phyloP scores from a whole-genome alignment of 2,329 filamentous ascomycete species.

The Fusarium sp. region DNA sequence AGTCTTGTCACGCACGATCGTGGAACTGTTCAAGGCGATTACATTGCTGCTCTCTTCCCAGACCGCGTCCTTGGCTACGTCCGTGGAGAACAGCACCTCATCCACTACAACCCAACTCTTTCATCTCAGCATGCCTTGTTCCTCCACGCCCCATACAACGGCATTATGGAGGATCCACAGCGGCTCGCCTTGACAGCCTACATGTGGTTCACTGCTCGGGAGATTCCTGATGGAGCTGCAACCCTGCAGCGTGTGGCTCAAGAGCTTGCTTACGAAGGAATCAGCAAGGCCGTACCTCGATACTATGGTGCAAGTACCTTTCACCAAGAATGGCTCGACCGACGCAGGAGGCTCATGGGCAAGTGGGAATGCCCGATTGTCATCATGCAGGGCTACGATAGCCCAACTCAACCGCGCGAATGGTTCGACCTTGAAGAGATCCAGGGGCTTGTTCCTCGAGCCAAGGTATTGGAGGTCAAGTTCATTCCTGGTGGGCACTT shows the following conservation, averaged over 20 bases:
- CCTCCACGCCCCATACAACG: not conserved
- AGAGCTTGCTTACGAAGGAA: slow-evolving; percentile 4
- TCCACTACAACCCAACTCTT: not conserved
- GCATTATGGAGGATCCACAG: not conserved
- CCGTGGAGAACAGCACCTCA: not conserved
- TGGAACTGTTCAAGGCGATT: not conserved
- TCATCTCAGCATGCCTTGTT: not conserved
- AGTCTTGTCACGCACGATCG: not conserved
- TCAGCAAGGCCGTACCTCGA: not conserved
- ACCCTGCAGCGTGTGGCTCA: not conserved
- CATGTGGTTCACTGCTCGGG: not conserved
- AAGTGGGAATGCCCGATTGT: slow-evolving; percentile 1
- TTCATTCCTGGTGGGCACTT: not conserved
- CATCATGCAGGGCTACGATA: slow-evolving; percentile 2
- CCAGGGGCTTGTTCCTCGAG: not conserved
- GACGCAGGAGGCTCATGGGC: not conserved
- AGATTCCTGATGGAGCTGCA: not conserved
- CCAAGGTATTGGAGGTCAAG: not conserved
- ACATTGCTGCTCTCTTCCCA: not conserved
- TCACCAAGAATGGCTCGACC: slow-evolving; percentile 11
- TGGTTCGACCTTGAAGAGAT: slow-evolving; percentile 2
- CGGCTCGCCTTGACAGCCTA: not conserved
- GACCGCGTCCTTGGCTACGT: not conserved
- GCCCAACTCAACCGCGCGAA: slow-evolving; percentile 5
- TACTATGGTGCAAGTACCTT: slow-evolving; percentile 8